Evolutionary conservation across 345 rosid species (phyloP).

Genomic region (Linum usitatissimum): DNA sequence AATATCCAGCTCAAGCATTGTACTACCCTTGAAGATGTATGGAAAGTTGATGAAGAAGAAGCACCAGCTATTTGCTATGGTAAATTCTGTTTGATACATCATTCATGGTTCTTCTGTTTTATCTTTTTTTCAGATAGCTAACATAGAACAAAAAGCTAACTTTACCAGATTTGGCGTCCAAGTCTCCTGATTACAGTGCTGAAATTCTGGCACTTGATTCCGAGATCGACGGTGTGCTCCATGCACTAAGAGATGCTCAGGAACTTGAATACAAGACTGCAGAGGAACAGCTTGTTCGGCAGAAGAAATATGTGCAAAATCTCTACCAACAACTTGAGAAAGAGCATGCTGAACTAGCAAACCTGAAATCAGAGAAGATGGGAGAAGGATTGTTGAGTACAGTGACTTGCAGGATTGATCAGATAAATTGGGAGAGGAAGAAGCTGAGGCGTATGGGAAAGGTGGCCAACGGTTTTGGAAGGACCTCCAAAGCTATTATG

Average conservation of each 20-base stretch:
- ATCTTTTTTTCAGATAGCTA: conserved; percentile 18
- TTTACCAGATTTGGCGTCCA: conserved; percentile 16
- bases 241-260: conserved; percentile 43
- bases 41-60: conserved; percentile 34
- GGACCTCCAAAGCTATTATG: conserved; percentile 38
- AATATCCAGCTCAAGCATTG: conserved; percentile 53
- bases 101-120: background rate
- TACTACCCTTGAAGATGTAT: conserved; percentile 42
- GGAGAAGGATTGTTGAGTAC: conserved; percentile 25
- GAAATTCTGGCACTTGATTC: conserved; percentile 50
- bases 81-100: conserved; percentile 16
- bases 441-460: conserved; percentile 60
- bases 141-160: conserved; percentile 5
- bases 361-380: conserved; percentile 18
- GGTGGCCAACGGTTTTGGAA: conserved; percentile 68
- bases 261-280: conserved; percentile 54
- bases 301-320: conserved; percentile 44
- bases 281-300: conserved; percentile 45
- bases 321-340: conserved; percentile 56
- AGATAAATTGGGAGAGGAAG: conserved; percentile 41
- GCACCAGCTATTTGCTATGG: conserved; percentile 31
- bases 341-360: conserved; percentile 42
- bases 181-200: conserved; percentile 30
- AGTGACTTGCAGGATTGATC: conserved; percentile 38
- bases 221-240: conserved; percentile 51